Evolutionary conservation across 2,329 filamentous ascomycete genomes (phyloP).

Genomic region (Alternaria rosae): DNA sequence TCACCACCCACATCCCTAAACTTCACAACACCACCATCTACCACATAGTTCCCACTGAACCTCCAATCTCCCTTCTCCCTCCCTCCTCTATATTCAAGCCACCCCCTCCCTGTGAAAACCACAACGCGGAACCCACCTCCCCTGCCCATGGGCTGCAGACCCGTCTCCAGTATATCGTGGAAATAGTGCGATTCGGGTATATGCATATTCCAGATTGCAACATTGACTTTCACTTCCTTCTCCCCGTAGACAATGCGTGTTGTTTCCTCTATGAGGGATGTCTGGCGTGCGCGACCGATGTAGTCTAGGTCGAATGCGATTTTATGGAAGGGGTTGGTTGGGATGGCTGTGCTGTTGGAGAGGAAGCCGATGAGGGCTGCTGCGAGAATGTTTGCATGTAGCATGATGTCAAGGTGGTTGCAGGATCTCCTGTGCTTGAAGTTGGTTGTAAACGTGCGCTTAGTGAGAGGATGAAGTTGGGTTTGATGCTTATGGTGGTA

Average conservation of each 20-base stretch:
- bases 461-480: too few species aligned
- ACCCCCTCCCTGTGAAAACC: conserved; percentile 4
- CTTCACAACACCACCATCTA: neutral
- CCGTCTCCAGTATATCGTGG: conserved; percentile 7
- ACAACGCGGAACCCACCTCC: conserved; percentile 10
- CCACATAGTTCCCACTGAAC: neutral
- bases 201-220: conserved; percentile 18
- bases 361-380: neutral
- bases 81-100: neutral
- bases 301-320: conserved; percentile 11
- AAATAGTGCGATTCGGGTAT: conserved; percentile 12
- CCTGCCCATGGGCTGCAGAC: conserved; percentile 3
- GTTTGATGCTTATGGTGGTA: too few species aligned
- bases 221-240: neutral
- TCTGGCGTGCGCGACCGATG: conserved; percentile 10
- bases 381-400: neutral
- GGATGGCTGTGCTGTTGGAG: neutral
- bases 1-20: neutral
- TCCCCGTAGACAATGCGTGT: neutral
- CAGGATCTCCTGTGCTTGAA: too few species aligned
- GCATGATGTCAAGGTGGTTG: neutral
- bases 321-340: conserved; percentile 1
- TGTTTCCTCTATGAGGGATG: conserved; percentile 4
- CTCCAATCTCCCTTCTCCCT: neutral
- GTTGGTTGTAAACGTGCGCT: too few species aligned